These are phyloP conservation scores for Rosa hybrid DNA, from an alignment of 331 rosid species.

Conservation along the genomic window DNA sequence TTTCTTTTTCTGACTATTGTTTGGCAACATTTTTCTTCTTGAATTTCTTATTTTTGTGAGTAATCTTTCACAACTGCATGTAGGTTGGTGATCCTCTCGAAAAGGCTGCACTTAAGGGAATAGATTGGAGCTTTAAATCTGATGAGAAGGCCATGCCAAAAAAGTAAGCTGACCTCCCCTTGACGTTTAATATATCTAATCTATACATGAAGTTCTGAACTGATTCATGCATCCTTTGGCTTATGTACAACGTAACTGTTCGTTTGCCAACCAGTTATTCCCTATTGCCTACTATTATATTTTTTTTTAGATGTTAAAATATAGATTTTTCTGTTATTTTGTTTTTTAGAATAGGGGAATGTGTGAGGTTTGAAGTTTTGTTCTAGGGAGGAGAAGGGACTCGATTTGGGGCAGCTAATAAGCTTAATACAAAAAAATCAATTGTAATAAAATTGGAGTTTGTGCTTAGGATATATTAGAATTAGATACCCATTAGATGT, in stretches of 20 bases:
- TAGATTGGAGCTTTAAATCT: slow-evolving; percentile 92
- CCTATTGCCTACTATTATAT: background rate
- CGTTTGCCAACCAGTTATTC: background rate
- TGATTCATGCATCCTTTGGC: background rate
- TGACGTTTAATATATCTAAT: background rate
- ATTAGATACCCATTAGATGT: background rate
- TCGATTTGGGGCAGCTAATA: background rate
- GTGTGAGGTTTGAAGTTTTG: background rate
- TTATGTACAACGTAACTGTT: background rate
- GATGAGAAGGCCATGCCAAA: slow-evolving; percentile 96
- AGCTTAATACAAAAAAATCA: background rate
- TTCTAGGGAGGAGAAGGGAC: background rate
- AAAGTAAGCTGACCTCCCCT: slow-evolving; percentile 47
- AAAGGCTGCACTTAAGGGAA: slow-evolving; percentile 97
- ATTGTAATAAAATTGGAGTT: background rate
- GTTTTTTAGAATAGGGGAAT: background rate
- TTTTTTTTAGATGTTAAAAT: background rate
- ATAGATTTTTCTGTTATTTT: background rate
- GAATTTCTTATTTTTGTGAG: slow-evolving; percentile 2
- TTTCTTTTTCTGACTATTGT: background rate
- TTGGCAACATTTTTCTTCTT: background rate
- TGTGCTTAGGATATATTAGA: background rate
- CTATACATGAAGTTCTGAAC: background rate
- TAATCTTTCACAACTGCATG: slow-evolving; percentile 19
- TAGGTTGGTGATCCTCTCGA: slow-evolving; percentile 99